Evolutionary conservation across 1,139 yeast species (phyloP), one percentile per base, ranked within the genome.

Genomic region (Geotrichum candidum): DNA sequence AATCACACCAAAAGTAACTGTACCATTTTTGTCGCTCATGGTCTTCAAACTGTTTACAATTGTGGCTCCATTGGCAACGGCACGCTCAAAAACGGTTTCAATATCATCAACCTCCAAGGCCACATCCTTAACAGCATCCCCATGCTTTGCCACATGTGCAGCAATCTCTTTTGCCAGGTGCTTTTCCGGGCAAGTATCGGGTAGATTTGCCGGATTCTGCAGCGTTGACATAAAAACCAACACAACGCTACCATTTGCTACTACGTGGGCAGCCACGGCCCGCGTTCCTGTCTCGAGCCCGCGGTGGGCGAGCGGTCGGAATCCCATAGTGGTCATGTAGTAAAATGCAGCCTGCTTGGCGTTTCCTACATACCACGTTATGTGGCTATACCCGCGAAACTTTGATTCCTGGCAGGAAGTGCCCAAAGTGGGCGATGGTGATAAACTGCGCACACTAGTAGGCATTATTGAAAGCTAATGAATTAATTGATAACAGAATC

Each of bases 91-190:
- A 1, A 82, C 76, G 0, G 67, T 65, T 2, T 76, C 79, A 5
- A 83, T 83, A 68, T 85, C 76, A 6, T 74, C 77, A 0, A 88
- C 94, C 22, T 70, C 70, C 66, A 88, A 85, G 0, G 90, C 81
- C 10, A 89, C 82, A 70, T 89, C 95, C 72, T 84, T 82, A 4
- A 88, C 88, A 2, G 90, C 88, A 69, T 88, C 94, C 1, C 95
- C 92, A 71, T 89, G 96, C 6, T 69, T 70, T n/a, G 63, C 48
- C 6, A 87, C 74, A 69, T 83, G 88, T 7, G 74, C 62, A 62
- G 78, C 80, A 31, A 83, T 78, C 33, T 75, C 76, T n/a, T 76
- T 68, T 25, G 63, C 66, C 50, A 67, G 66, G 2, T 70, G 74
- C 9, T 68, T 68, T 11, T 65, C 71, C 3, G 72, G 65, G 13